These are phyloP conservation scores for Coelastrella sp. DNA, from an alignment of 139 green algal species.

Conservation along the genomic window DNA sequence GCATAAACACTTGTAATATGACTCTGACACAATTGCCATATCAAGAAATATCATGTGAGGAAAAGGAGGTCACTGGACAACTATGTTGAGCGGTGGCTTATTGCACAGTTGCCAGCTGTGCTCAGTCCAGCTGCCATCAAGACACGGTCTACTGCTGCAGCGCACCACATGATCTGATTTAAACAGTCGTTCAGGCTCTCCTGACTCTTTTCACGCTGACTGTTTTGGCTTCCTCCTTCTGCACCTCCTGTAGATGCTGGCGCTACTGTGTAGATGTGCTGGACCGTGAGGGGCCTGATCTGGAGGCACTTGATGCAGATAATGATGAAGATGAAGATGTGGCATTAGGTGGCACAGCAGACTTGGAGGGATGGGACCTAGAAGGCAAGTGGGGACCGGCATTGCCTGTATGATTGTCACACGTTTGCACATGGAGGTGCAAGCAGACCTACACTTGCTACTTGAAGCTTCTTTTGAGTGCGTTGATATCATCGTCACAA, in stretches of 20 bases:
- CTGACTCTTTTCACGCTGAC: background rate
- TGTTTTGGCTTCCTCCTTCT: background rate
- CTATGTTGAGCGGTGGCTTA: no score
- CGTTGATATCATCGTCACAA: background rate
- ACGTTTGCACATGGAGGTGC: no score
- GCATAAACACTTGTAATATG: no score
- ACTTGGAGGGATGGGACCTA: background rate
- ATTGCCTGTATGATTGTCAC: no score
- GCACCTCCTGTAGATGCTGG: background rate
- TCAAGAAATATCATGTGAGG: no score
- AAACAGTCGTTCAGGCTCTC: background rate
- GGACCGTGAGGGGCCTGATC: background rate
- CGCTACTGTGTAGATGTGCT: conserved; percentile 30
- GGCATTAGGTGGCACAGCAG: background rate
- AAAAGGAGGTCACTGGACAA: no score
- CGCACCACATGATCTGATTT: no score
- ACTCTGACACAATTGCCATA: no score
- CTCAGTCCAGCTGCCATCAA: background rate
- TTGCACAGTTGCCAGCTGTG: background rate
- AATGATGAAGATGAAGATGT: conserved; percentile 18
- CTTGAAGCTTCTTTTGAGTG: background rate
- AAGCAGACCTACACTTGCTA: background rate
- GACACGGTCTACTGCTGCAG: background rate
- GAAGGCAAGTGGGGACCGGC: background rate
- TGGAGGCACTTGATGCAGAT: background rate